Base-by-base conservation (phyloP, 2,329 filamentous ascomycete genomes). In the Sclerotinia nivalis region DNA sequence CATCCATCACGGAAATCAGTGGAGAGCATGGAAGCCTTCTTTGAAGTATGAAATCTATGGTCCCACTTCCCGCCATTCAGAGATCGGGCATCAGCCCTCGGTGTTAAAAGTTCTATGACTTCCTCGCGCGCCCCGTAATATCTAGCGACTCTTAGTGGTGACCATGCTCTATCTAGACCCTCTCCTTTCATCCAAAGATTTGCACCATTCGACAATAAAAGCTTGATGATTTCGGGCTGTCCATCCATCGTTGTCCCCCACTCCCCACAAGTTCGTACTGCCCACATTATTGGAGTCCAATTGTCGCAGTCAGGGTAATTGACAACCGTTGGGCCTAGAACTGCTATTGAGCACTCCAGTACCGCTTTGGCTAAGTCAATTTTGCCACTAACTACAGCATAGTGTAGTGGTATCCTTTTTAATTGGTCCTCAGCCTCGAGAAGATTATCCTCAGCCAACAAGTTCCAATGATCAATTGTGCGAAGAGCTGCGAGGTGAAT, bases 311-410 rank as follows among this genome's bases (percentile, higher is more conserved):
- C 58, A 9, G 34, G 34, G 20, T 43, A 22, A 61, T 61, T 61
- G 15, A 61, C 4, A 7, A 45, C 20, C 2, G 31, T 6, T 40
- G 25, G 8, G 31, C 55, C 31, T 15, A 37, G 28, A 18, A 40
- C 13, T 58, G 55, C 12, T 61, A 45, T 61, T n/a, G 34, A 45
- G 20, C 22, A n/a, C 4, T 61, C 40, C 4, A 61, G 40, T 4
- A 61, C 34, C 6, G 13, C 22, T n/a, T 45, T 25, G 20, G 8
- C 37, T 8, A 47, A 25, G 8, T 61, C 40, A 43, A 47, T 4
- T 43, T 9, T 43, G 20, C 58, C 58, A 61, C 58, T 61, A 43
- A 31, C 20, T n/a, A 28, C 58, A 25, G 58, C 58, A n/a, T n/a
- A 61, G 18, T 61, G 40, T 20, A 61, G 40, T 28, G 58, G 58